phyloP scores from a whole-genome alignment of 1,284 basidiomycete genomes.

The Leccinum subrobustum region DNA sequence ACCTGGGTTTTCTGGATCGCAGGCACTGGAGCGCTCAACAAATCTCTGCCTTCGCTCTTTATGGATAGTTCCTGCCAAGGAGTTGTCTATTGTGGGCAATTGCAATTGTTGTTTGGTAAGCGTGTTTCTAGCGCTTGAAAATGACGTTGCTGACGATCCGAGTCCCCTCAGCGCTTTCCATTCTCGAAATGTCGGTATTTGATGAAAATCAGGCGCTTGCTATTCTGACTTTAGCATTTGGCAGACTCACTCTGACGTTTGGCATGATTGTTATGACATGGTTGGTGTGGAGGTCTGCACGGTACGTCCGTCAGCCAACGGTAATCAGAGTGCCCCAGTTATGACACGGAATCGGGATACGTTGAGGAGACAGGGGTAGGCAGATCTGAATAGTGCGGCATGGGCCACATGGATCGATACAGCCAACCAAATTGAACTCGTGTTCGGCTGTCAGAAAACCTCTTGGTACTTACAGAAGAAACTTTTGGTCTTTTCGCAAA shows the following conservation, averaged over 20 bases:
- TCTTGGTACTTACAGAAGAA: slow-evolving; percentile 2
- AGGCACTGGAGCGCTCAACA: slow-evolving; percentile 47
- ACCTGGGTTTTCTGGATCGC: slow-evolving; percentile 61
- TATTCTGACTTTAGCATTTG: slow-evolving; percentile 8
- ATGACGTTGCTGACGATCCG: slow-evolving; percentile 10
- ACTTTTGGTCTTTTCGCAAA: background rate
- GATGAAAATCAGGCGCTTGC: background rate
- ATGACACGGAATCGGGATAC: slow-evolving; percentile 11
- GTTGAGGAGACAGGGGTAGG: slow-evolving; percentile 4
- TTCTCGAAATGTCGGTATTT: slow-evolving; percentile 45
- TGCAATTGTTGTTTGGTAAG: slow-evolving; percentile 50
- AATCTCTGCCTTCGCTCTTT: slow-evolving; percentile 43
- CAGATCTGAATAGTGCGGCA: slow-evolving; percentile 6
- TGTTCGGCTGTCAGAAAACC: background rate
- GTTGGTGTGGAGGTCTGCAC: slow-evolving; percentile 49
- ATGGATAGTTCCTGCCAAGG: slow-evolving; percentile 36
- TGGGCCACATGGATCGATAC: background rate
- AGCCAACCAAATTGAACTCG: background rate
- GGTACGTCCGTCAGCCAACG: slow-evolving; percentile 33
- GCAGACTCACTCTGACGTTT: slow-evolving; percentile 43
- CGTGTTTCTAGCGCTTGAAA: background rate
- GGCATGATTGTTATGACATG: slow-evolving; percentile 45
- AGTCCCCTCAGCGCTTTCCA: slow-evolving; percentile 36
- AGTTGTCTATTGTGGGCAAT: slow-evolving; percentile 53
- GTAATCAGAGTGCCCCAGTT: slow-evolving; percentile 28